Conservation (phyloP, 352 stramenopile species). For the Phytophthora sojae region DNA sequence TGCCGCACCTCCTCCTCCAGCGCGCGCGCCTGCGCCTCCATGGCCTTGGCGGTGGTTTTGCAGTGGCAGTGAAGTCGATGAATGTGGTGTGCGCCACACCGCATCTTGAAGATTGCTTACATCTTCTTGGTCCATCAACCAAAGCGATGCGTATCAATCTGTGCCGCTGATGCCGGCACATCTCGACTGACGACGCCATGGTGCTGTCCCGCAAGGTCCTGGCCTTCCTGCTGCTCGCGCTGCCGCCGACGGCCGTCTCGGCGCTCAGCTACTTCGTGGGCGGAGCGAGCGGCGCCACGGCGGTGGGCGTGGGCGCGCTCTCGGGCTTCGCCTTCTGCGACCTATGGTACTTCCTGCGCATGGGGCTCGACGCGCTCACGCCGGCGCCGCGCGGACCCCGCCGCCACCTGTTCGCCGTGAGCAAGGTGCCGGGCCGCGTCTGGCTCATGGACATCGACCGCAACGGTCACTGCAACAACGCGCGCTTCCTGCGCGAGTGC, state of each 20-base stretch:
- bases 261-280: constrained; percentile 37
- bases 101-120: constrained; percentile 14
- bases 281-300: constrained; percentile 27
- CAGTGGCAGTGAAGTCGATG: constrained; percentile 25
- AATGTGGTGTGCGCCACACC: constrained; percentile 13
- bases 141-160: neutral
- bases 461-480: constrained; percentile 90
- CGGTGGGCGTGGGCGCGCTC: constrained; percentile 45
- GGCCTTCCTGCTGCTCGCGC: constrained; percentile 58
- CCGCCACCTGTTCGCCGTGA: constrained; percentile 61
- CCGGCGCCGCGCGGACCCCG: constrained; percentile 31
- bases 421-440: constrained; percentile 56
- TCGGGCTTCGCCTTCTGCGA: constrained; percentile 78
- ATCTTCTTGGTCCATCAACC: constrained; percentile 1
- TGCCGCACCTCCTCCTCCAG: constrained; percentile 51
- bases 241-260: constrained; percentile 49
- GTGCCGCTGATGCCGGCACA: constrained; percentile 7
- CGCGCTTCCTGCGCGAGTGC: constrained; percentile 85
- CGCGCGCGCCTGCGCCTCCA: constrained; percentile 42
- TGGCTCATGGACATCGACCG: constrained; percentile 79
- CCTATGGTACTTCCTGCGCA: constrained; percentile 82
- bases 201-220: constrained; percentile 49
- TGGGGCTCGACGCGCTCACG: constrained; percentile 44
- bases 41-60: constrained; percentile 21
- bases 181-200: constrained; percentile 17